Evolutionary conservation across 371 early-diverging fungal species (phyloP).

Genomic region (Apophysomyces elegans): DNA sequence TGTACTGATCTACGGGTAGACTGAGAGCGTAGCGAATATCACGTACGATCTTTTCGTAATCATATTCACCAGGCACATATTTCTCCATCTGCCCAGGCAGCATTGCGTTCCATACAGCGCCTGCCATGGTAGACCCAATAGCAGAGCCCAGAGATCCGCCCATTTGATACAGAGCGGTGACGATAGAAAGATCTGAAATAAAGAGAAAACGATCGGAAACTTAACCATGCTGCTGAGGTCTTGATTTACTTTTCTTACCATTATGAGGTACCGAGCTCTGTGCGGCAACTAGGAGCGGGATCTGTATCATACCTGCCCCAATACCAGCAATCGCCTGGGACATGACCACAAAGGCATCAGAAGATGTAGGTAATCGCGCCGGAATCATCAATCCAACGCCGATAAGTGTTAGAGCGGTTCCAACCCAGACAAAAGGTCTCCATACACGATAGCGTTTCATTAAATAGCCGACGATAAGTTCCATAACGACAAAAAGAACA

Average conservation of each 20-base stretch:
- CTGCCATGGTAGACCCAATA: slow-evolving; percentile 42
- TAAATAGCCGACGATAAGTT: slow-evolving; percentile 35
- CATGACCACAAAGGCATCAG: slow-evolving; percentile 36
- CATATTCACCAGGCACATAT: slow-evolving; percentile 46
- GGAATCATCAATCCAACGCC: slow-evolving; percentile 51
- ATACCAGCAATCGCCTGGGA: slow-evolving; percentile 46
- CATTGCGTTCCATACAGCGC: slow-evolving; percentile 44
- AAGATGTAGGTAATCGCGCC: slow-evolving; percentile 37
- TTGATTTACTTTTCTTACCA: slow-evolving; percentile 19
- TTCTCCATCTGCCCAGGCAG: slow-evolving; percentile 33
- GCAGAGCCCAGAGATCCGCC: slow-evolving; percentile 40
- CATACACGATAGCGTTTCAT: slow-evolving; percentile 49
- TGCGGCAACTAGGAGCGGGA: slow-evolving; percentile 37
- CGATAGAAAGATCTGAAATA: slow-evolving; percentile 37
- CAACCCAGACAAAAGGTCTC: slow-evolving; percentile 58
- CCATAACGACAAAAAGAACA: slow-evolving; percentile 34
- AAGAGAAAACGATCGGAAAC: not conserved
- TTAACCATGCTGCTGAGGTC: too few species aligned
- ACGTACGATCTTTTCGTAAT: slow-evolving; percentile 28
- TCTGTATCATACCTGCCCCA: slow-evolving; percentile 40
- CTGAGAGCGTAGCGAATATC: slow-evolving; percentile 27
- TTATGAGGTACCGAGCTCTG: slow-evolving; percentile 44
- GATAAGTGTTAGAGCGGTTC: slow-evolving; percentile 55
- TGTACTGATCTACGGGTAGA: slow-evolving; percentile 36
- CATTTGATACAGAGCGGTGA: slow-evolving; percentile 37